Evolutionary conservation across 2,329 filamentous ascomycete genomes (phyloP), one percentile per base, ranked within the genome.

Genomic region (Fusarium palustre): DNA sequence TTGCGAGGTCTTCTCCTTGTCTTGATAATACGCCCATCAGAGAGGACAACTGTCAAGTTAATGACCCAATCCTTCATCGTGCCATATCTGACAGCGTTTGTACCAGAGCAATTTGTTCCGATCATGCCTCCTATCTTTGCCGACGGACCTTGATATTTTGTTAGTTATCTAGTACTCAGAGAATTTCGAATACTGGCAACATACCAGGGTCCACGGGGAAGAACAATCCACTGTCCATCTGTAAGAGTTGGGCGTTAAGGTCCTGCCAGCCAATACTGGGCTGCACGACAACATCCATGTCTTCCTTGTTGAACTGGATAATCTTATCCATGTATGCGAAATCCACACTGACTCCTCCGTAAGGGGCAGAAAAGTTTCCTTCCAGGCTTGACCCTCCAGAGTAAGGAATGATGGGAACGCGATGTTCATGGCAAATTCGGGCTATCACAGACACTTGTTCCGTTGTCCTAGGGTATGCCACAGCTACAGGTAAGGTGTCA

Each of bases 201-300:
- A 67, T 71, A 77, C 92, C 92, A 15, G 94, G 94, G 75, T 97
- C 94, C 15, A 97, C 90, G 1, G 94, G 94, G 76, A 97, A 97
- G 81, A 97, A 97, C 2, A 97, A 86, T 0, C 92, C 92, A 6
- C 88, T 90, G 39, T 87, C 85, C 79, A 91, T 88, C 74, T 92
- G 89, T 49, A 89, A 85, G 46, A 90, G 77, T 72, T 88, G 81
- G 69, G 91, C 88, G 74, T 97, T 97, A 60, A 97, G 81, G 54
- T 92, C 89, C 86, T 97, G 94, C 94, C 94, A 97, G n/a, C 91
- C 91, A 12, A 97, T 90, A 9, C 92, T 92, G 5, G 94, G 94
- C 78, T 97, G 94, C 5, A 97, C 93, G 7, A 97, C 92, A 50
- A 97, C 86, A 73, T 97, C 94, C 92, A 97, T 93, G 77, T 97